Conservation (phyloP, 169 alveolate genomes). For the Neospora caninum region DNA sequence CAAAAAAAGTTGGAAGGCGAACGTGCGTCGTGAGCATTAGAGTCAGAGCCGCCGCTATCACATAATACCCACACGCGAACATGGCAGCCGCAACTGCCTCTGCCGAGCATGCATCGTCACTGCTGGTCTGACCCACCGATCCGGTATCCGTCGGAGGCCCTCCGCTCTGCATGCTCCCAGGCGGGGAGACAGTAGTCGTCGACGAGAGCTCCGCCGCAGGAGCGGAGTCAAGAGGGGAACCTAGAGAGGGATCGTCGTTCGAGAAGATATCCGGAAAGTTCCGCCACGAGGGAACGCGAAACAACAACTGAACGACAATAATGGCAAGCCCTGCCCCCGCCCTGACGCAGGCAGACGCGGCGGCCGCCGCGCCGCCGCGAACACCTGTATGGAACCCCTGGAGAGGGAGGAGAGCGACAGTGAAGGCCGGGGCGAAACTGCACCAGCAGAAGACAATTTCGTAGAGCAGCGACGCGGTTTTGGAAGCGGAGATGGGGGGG, state of each 20-base stretch:
- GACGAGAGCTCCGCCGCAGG: too few relatives aligned
- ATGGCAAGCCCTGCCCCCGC: not conserved
- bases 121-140: not conserved
- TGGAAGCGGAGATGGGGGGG: slow-evolving; percentile 45
- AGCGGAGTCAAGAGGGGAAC: not conserved
- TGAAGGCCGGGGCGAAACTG: slow-evolving; percentile 4
- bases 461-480: slow-evolving; percentile 51
- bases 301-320: slow-evolving; percentile 7
- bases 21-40: slow-evolving; percentile 31
- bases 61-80: slow-evolving; percentile 7
- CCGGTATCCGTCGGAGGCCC: not conserved
- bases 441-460: slow-evolving; percentile 19
- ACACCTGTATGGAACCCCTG: slow-evolving; percentile 50
- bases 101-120: slow-evolving; percentile 15
- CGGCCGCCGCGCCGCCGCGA: slow-evolving; percentile 45
- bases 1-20: not conserved
- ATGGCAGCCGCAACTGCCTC: not conserved
- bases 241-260: not conserved
- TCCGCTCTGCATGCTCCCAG: not conserved
- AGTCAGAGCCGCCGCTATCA: slow-evolving; percentile 26
- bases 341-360: slow-evolving; percentile 33
- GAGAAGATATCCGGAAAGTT: not conserved
- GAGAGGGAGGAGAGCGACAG: slow-evolving; percentile 41
- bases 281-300: not conserved
- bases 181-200: too few relatives aligned